Conservation (phyloP, 306 rosid species). For the Cicer chorassanicum region DNA sequence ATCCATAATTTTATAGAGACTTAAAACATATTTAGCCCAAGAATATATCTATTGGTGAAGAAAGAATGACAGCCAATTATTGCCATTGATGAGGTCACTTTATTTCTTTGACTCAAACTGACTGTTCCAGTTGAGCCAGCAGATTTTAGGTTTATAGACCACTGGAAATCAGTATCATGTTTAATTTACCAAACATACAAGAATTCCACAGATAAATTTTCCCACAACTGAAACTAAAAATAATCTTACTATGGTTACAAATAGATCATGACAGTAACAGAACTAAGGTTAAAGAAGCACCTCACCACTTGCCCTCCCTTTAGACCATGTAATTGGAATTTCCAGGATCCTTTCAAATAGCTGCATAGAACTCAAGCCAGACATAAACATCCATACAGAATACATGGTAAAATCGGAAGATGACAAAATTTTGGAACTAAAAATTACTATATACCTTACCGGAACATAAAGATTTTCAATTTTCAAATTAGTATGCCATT, state of each 20-base stretch:
- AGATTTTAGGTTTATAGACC: constrained; percentile 12
- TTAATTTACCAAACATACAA: not conserved
- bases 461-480: constrained; percentile 76
- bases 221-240: constrained; percentile 21
- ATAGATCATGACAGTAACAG: constrained; percentile 4
- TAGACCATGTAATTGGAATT: constrained; percentile 86
- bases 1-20: too few species aligned
- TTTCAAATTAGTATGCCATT: constrained; percentile 91
- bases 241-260: constrained; percentile 25
- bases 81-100: not conserved
- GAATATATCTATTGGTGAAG: constrained; percentile 2
- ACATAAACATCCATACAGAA: constrained; percentile 41
- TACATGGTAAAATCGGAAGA: constrained; percentile 30
- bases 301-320: constrained; percentile 94
- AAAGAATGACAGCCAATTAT: constrained; percentile 1
- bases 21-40: not conserved
- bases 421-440: constrained; percentile 14
- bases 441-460: constrained; percentile 63
- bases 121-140: constrained; percentile 19
- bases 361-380: constrained; percentile 59
- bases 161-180: constrained; percentile 9
- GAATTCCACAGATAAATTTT: not conserved
- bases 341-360: constrained; percentile 90
- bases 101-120: not conserved
- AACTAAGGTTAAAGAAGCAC: constrained; percentile 68